Evolutionary conservation across 73 alveolate genomes (phyloP), one percentile per base, ranked within the genome.

Genomic region (Stentor coeruleus): DNA sequence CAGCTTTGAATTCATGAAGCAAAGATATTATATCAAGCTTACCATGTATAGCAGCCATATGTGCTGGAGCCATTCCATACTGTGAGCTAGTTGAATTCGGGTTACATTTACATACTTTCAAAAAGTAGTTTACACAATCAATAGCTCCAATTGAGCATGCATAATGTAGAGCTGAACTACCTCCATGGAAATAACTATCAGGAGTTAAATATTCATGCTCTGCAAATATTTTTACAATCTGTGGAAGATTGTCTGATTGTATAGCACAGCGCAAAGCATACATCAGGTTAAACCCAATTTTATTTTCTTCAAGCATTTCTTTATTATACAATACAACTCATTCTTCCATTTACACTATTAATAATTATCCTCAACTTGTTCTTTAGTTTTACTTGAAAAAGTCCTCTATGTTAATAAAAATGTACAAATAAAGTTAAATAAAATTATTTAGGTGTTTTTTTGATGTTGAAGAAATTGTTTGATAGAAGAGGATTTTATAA

Each of bases 31-130:
- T 26, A 1, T 20, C 36, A 20, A 20, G 11, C 33, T 66, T 66
- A 26, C 79, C 79, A 31, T 66, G 79, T 26, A 66, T 66, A 1
- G 37, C 79, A 26, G 79, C 37, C 37, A 66, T 20, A 33, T 66
- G 79, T 1, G 79, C 79, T 0, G 79, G 79, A 0, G 42, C 33
- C 79, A 66, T 66, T 66, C 79, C 79, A 66, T 66, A 66, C 11
- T 20, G 79, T 14, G 42, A 66, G 2, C 39, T 66, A 28, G 14
- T 66, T 66, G 79, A 66, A 2, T 66, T 66, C 36, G 79, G 42
- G 79, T 66, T 33, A 15, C 42, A 66, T 20, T 66, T 20, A 40
- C 36, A 26, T 20, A 28, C 79, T 66, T 20, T 26, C 33, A 66
- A 66, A 66, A 66, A 66, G 37, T 26, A 66, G 33, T 66, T 66